phyloP scores from a whole-genome alignment of 306 rosid genomes.

The Phaseolus lunatus region DNA sequence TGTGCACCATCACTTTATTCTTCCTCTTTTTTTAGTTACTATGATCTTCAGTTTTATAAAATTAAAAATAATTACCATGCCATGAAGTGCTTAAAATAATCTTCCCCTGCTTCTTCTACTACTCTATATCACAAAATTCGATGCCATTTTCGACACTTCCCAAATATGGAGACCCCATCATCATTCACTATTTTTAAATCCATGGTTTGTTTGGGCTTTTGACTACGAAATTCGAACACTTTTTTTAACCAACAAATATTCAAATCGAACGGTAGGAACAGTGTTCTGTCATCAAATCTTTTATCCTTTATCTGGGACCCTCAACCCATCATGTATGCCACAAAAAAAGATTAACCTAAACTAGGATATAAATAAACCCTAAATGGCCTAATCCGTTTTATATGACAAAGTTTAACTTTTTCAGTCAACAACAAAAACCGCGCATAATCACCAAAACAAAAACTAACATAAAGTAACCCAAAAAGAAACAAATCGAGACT shows the following conservation, averaged over 20 bases:
- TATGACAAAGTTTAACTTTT: slow-evolving; percentile 51
- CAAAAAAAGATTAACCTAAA: slow-evolving; percentile 21
- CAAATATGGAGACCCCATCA: slow-evolving; percentile 52
- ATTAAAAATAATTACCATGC: background rate
- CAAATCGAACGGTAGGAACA: slow-evolving; percentile 43
- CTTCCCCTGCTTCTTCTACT: slow-evolving; percentile 31
- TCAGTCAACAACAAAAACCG: slow-evolving; percentile 31
- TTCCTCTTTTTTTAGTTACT: background rate
- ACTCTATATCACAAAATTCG: slow-evolving; percentile 44
- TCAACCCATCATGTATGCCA: slow-evolving; percentile 3
- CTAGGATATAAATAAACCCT: slow-evolving; percentile 14
- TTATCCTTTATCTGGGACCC: slow-evolving; percentile 40
- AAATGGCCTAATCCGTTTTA: slow-evolving; percentile 18
- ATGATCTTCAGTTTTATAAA: slow-evolving; percentile 1
- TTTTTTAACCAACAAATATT: slow-evolving; percentile 31
- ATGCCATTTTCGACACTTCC: slow-evolving; percentile 42
- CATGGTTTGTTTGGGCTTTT: slow-evolving; percentile 24
- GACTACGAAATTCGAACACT: slow-evolving; percentile 49
- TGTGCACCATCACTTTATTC: slow-evolving; percentile 27
- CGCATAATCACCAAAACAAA: slow-evolving; percentile 13
- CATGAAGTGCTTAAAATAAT: slow-evolving; percentile 30
- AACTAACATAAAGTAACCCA: background rate
- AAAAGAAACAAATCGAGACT: background rate
- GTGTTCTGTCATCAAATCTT: slow-evolving; percentile 30
- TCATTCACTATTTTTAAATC: slow-evolving; percentile 35